phyloP scores from a whole-genome alignment of 2,329 filamentous ascomycete genomes.

The Colletotrichum sp. region DNA sequence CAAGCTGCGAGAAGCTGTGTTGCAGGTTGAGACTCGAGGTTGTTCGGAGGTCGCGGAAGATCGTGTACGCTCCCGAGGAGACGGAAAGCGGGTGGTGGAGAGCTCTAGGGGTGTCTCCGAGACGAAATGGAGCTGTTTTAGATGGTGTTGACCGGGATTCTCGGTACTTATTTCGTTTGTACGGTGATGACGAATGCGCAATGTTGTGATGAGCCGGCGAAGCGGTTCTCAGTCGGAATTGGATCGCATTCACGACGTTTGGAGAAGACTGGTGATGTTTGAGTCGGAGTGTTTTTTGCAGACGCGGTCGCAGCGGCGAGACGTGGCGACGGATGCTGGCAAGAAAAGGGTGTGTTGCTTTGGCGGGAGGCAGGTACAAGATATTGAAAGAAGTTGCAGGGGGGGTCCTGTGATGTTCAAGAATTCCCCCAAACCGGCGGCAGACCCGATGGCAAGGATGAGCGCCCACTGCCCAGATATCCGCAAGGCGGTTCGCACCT shows the following conservation, averaged over 20 bases:
- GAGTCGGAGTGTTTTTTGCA: not conserved
- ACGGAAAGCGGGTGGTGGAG: constrained; percentile 6
- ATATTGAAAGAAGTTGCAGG: constrained; percentile 9
- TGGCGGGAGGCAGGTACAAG: constrained; percentile 4
- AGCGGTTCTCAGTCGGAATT: not conserved
- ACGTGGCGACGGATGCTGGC: not conserved
- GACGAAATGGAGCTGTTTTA: constrained; percentile 13
- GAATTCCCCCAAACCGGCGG: constrained; percentile 9
- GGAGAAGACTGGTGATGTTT: not conserved
- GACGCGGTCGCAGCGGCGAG: not conserved
- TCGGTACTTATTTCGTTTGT: not conserved
- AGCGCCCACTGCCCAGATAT: not conserved
- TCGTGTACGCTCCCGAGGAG: constrained; percentile 5
- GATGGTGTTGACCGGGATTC: not conserved
- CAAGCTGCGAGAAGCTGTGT: not conserved
- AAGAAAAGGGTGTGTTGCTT: not conserved
- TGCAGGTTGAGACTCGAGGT: not conserved
- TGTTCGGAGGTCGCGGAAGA: constrained; percentile 5
- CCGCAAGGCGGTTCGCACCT: not conserved
- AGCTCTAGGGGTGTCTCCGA: constrained; percentile 10
- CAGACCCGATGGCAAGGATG: constrained; percentile 11
- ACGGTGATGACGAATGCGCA: not conserved
- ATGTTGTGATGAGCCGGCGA: not conserved
- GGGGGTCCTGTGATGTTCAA: not conserved
- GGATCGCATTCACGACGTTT: not conserved